Percentiles rank a stretch among this genome's conserved stretches.
These are phyloP conservation scores for Lactarius hengduanensis DNA, from an alignment of 768 basidiomycete species.

Conservation along the genomic window DNA sequence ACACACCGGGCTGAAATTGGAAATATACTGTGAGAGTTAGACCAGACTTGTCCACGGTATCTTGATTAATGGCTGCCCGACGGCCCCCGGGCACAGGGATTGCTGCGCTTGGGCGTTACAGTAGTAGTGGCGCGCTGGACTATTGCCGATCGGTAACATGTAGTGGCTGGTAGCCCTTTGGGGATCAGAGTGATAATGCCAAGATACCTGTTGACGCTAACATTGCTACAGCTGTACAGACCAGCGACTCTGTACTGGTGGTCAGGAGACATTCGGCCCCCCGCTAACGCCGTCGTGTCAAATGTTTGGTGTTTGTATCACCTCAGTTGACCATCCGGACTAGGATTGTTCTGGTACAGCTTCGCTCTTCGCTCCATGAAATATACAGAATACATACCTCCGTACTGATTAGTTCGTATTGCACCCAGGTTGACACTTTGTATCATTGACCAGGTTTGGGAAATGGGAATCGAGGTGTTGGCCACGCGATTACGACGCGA, in stretches of 20 bases:
- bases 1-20: neutral
- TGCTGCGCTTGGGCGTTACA: neutral
- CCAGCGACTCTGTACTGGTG: neutral
- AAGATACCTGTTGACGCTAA: neutral
- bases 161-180: neutral
- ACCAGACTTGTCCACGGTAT: neutral
- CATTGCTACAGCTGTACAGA: neutral
- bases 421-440: neutral
- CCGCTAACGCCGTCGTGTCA: neutral
- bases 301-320: neutral
- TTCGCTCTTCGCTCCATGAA: neutral
- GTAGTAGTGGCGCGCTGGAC: neutral
- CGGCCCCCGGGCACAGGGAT: neutral
- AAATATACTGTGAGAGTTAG: neutral
- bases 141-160: constrained; percentile 5
- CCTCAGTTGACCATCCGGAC: neutral
- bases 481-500: neutral
- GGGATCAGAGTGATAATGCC: neutral
- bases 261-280: neutral
- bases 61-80: neutral
- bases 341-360: neutral
- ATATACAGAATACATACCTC: neutral
- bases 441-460: neutral
- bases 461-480: neutral
- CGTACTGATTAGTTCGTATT: neutral